A percentile compares a stretch with the other conserved stretches of the same genome.
Conservation (phyloP, 768 basidiomycete species). For the Nidula microcarpa region DNA sequence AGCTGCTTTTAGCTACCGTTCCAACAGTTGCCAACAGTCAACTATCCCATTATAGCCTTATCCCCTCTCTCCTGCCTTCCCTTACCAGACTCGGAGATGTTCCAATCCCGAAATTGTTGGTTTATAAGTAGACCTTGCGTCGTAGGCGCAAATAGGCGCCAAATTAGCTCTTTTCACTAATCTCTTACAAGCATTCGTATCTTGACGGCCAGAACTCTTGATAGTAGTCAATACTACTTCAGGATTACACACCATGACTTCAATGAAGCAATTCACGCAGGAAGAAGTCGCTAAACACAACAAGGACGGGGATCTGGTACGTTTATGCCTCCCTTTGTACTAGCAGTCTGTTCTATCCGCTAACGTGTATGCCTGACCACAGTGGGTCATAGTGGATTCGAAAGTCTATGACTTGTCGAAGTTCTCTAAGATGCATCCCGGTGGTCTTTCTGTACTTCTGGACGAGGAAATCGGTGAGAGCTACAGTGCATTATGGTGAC, state of each 20-base stretch:
- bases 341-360: background rate
- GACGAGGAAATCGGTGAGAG: constrained; percentile 69
- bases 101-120: too few relatives aligned
- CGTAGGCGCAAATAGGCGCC: background rate
- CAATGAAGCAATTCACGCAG: constrained; percentile 18
- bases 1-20: too few relatives aligned
- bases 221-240: background rate
- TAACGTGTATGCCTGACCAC: background rate
- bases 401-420: constrained; percentile 80
- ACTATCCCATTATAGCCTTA: too few relatives aligned
- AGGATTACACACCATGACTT: background rate
- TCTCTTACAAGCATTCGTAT: too few relatives aligned
- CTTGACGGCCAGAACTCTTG: too few relatives aligned
- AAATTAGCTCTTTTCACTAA: background rate
- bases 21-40: too few relatives aligned
- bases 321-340: constrained; percentile 11
- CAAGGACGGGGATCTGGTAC: constrained; percentile 69
- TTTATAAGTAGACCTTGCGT: too few relatives aligned
- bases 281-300: constrained; percentile 62
- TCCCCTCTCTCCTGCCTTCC: too few relatives aligned
- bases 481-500: background rate
- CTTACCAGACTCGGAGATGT: too few relatives aligned
- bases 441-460: constrained; percentile 75
- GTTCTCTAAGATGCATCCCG: constrained; percentile 82
- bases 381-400: constrained; percentile 74